These are phyloP conservation scores for Kwoniella pini DNA, from an alignment of 768 basidiomycete genomes.

Conservation along the genomic window DNA sequence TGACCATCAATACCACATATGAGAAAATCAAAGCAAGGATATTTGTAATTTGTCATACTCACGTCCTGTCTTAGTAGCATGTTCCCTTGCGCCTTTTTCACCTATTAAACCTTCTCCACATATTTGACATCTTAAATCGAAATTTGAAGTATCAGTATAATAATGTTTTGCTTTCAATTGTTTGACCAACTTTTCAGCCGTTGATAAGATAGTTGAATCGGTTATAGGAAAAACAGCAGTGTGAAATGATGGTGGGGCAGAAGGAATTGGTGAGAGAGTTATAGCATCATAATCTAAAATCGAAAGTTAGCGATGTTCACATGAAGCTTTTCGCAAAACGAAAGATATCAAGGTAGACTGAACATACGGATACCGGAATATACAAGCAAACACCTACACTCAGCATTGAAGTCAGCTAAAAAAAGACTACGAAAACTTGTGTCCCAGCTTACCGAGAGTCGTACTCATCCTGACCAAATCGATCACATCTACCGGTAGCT, in stretches of 20 bases:
- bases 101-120: slow-evolving; percentile 86
- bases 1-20: too few relatives aligned
- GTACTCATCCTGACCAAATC: slow-evolving; percentile 64
- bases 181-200: slow-evolving; percentile 68
- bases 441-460: slow-evolving; percentile 56
- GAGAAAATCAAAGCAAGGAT: background rate
- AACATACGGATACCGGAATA: slow-evolving; percentile 81
- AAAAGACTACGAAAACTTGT: too few relatives aligned
- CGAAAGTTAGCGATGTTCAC: background rate
- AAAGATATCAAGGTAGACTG: background rate
- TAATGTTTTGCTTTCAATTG: slow-evolving; percentile 74
- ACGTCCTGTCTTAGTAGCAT: slow-evolving; percentile 86
- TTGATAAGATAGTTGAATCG: slow-evolving; percentile 48
- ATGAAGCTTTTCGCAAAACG: background rate
- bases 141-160: slow-evolving; percentile 87
- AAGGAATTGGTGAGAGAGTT: slow-evolving; percentile 72
- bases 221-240: slow-evolving; percentile 72
- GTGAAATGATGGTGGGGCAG: slow-evolving; percentile 83
- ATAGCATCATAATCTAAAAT: slow-evolving; percentile 77
- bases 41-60: slow-evolving; percentile 35
- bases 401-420: background rate
- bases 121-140: slow-evolving; percentile 71
- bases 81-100: slow-evolving; percentile 86
- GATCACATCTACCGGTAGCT: slow-evolving; percentile 85
- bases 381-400: slow-evolving; percentile 66